Base-by-base conservation (phyloP, 345 rosid genomes). In the Erucastrum elatum region DNA sequence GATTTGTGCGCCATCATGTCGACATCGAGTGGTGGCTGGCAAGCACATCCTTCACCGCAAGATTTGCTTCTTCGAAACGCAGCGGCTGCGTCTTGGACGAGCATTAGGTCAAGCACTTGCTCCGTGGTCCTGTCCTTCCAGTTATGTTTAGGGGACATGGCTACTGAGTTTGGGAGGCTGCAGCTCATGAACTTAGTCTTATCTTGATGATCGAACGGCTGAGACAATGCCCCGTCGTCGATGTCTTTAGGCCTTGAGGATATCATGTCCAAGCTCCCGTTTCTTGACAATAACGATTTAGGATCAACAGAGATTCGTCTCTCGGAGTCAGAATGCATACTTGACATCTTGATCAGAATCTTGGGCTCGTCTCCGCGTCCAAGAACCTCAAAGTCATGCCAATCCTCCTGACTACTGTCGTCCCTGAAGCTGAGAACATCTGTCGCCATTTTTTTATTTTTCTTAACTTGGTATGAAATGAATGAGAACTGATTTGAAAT, bases 291-390 rank as follows among this genome's bases (percentile, higher is more conserved):
- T 66, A 86, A 65, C 21, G 84, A 87, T 68, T 72, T 77, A 27
- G 93, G 90, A 82, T 89, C 94, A 12, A 89, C 86, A 1, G 66
- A 80, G 70, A 89, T 89, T 71, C 82, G 94, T 61, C 83, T 91
- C 27, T 89, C 96, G 15, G 75, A 84, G 4, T 29, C 66, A 2
- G 77, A 74, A 6, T 80, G 80, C 69, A 80, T 70, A 70, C 86
- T 81, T 6, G 83, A 66, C 73, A 68, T 81, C 77, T 80, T 80
- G 46, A 75, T 65, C 12, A 80, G 80, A 71, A 80, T 75, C 68
- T 71, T 80, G 2, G 80, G 77, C 64, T 80, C 83, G n/a, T 70
- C 61, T 15, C 72, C 80, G 0, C 68, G 31, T 56, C 82, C 69
- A 9, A 70, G 56, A 71, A 80, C 73, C 58, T 80, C 83, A 58